phyloP scores from a whole-genome alignment of 164 flowering plant genomes.

The Aristolochia californica region DNA sequence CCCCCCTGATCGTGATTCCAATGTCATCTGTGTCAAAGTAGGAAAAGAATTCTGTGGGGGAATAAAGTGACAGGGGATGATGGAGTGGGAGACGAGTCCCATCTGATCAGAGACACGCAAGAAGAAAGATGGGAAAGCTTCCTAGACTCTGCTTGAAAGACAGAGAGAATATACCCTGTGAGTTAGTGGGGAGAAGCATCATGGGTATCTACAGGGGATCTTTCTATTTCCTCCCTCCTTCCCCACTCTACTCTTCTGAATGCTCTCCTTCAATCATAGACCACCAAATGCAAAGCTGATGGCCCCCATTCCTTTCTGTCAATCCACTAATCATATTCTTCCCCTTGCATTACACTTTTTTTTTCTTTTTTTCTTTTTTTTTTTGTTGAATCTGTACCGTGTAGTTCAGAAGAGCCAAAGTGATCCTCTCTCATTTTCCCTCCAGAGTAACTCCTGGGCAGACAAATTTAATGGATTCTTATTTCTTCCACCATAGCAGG shows the following conservation, averaged over 20 bases:
- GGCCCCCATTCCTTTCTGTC: background rate
- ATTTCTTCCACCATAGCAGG: too few species aligned
- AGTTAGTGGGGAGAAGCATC: conserved; percentile 46
- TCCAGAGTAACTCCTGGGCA: too few species aligned
- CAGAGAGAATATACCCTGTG: conserved; percentile 25
- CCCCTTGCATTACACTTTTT: background rate
- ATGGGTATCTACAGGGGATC: conserved; percentile 22
- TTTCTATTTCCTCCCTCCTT: conserved; percentile 2
- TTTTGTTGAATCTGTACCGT: background rate
- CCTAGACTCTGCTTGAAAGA: conserved; percentile 1
- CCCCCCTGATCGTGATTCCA: background rate
- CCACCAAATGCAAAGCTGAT: background rate
- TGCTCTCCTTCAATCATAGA: conserved; percentile 8
- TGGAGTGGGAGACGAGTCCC: conserved; percentile 29
- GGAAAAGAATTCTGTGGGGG: conserved; percentile 21
- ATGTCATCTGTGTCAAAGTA: conserved; percentile 8
- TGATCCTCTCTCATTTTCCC: background rate
- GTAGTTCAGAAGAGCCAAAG: background rate
- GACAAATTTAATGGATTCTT: too few species aligned
- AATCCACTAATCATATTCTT: background rate
- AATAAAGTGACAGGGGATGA: conserved; percentile 4
- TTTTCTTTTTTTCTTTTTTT: background rate
- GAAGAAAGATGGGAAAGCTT: background rate
- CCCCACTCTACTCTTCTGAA: conserved; percentile 1
- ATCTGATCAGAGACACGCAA: background rate